These are phyloP conservation scores for Isatis tinctoria DNA, from an alignment of 345 rosid genomes.

Conservation along the genomic window DNA sequence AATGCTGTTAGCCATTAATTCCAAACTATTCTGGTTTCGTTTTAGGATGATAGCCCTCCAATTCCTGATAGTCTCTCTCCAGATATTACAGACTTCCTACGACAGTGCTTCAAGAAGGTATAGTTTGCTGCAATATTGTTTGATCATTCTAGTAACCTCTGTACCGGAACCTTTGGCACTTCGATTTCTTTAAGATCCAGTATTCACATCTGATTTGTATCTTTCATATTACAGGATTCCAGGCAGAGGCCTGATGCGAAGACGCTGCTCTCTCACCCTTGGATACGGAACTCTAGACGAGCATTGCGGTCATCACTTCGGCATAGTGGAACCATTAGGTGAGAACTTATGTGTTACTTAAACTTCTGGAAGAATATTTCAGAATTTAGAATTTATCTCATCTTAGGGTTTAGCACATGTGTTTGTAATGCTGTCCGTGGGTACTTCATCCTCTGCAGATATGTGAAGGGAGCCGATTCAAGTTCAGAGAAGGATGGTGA, in stretches of 20 bases:
- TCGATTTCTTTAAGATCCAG: not conserved
- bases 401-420: not conserved
- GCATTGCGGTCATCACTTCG: slow-evolving; percentile 82
- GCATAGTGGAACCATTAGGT: slow-evolving; percentile 80
- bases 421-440: slow-evolving; percentile 3
- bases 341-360: not conserved
- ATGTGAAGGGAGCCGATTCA: slow-evolving; percentile 38
- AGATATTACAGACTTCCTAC: slow-evolving; percentile 87
- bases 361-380: not conserved
- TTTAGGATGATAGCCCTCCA: slow-evolving; percentile 92
- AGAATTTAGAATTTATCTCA: not conserved
- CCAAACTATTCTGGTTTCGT: slow-evolving; percentile 7
- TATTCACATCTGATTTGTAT: slow-evolving; percentile 15
- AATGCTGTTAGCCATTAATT: not conserved
- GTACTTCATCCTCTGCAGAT: slow-evolving; percentile 42
- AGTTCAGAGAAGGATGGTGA: slow-evolving; percentile 51
- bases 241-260: slow-evolving; percentile 99
- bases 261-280: slow-evolving; percentile 93
- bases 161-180: not conserved
- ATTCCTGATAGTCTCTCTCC: slow-evolving; percentile 94
- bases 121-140: not conserved
- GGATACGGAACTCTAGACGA: slow-evolving; percentile 90
- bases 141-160: not conserved
- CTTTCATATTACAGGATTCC: slow-evolving; percentile 64
- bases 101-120: slow-evolving; percentile 98